Base-by-base conservation (phyloP, 176 grass and related monocot genomes). In the Oryza nivara region DNA sequence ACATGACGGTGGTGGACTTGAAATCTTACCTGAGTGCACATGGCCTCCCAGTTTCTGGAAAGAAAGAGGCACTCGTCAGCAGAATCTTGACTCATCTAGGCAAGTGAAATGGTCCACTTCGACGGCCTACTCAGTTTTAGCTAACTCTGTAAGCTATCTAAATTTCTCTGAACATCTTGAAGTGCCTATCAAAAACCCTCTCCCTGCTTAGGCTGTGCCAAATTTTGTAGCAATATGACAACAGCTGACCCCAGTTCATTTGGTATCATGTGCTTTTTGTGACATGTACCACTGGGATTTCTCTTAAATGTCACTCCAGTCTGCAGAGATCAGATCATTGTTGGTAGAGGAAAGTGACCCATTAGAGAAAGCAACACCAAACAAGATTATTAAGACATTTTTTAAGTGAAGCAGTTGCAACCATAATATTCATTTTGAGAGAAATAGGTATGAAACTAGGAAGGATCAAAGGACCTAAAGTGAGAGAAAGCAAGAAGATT, bases 71-170 rank as follows among this genome's bases (percentile, higher is more conserved):
- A 75, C 80, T 98, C 60, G 78, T 94, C 26, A 89, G 74, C 67
- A 92, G 93, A 84, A 98, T 98, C 77, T 80, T 98, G 85, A 92
- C 89, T 83, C 96, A 94, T 71, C 67, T 94, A 68, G 96, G 96
- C 25, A 98, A 94, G 85, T 96, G 86, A 93, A 83, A 78, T 40
- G n/a, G n/a, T 20, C 35, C 23, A 67, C 43, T 40, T 23, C 36
- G 36, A 63, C 26, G 25, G 14, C 15, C 72, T 52, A 51, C 38
- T 8, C 22, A 47, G 60, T 5, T 76, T 65, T 71, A 3, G 32
- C 48, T 30, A 23, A 74, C 36, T 65, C 3, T 80, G 47, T 41
- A 67, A 65, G 41, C 14, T 5, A 16, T 63, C 49, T 20, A 17
- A 15, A 58, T 30, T 17, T 40, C 75, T 72, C 67, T 72, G 48